A percentile compares a stretch with the other conserved stretches of the same genome.
These are phyloP conservation scores for Apiospora rasikravindrae DNA, from an alignment of 2,329 filamentous ascomycete species.

Conservation along the genomic window DNA sequence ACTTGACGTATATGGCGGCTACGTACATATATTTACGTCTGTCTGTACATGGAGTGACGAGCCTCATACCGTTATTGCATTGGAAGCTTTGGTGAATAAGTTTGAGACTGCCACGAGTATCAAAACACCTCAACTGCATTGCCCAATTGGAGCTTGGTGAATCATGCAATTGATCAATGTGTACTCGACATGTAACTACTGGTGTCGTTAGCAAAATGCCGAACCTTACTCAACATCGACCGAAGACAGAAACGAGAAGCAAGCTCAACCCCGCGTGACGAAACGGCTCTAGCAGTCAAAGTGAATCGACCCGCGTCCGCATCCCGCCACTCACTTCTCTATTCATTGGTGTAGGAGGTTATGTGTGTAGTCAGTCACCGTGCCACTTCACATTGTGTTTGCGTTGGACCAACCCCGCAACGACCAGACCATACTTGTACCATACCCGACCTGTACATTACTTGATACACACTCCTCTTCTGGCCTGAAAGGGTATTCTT, in stretches of 20 bases:
- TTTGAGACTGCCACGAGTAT: background rate
- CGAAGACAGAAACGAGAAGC: background rate
- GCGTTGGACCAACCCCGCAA: constrained; percentile 6
- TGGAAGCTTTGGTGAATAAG: background rate
- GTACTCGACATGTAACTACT: background rate
- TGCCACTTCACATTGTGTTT: background rate
- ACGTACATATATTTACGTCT: no score
- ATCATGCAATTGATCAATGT: no score
- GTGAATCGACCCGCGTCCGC: constrained; percentile 16
- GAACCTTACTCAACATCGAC: background rate
- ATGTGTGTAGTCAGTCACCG: background rate
- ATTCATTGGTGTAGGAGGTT: background rate
- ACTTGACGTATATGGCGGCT: no score
- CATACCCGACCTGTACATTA: background rate
- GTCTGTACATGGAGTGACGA: no score
- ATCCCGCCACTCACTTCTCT: constrained; percentile 6
- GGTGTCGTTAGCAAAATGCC: background rate
- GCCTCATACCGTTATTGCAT: background rate
- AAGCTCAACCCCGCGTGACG: background rate
- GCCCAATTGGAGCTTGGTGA: background rate
- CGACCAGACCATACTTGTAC: background rate
- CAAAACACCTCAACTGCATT: background rate
- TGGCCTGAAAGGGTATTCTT: constrained; percentile 13
- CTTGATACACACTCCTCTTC: constrained; percentile 14
- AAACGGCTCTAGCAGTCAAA: background rate